Base-by-base conservation (phyloP, 2,329 filamentous ascomycete genomes). In the Penicillium vulpinum region DNA sequence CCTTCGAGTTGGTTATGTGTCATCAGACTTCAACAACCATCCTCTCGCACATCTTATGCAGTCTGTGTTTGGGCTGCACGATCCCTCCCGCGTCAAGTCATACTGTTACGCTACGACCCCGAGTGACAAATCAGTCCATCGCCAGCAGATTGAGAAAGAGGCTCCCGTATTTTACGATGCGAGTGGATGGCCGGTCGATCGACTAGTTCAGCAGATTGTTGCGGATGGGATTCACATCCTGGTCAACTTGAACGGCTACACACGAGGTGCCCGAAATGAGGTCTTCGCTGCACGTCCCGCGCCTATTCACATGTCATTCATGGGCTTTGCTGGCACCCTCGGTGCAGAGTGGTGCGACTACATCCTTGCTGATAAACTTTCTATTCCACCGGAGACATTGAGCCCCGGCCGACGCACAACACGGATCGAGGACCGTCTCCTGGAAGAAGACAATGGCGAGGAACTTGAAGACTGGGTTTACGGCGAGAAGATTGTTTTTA, bases 291-390 rank as follows among this genome's bases (percentile, higher is more conserved):
- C 94, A 22, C 86, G 95, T 26, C 91, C 94, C 16, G 92, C 92
- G 2, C 94, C 94, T 0, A 91, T 99, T 41, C 94, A 99, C 64
- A 99, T 99, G 94, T 96, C 94, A 0, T 99, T 99, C 69, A 99
- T 99, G 94, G 94, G 94, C 0, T 99, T 99, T 71, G 94, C 94
- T 0, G 94, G 94, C 10, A 97, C 93, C 0, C 79, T 99, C 1
- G 94, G 94, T 6, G 94, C 94, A 3, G 94, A 99, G 71, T 99
- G 94, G 94, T 99, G 94, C 66, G 94, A 99, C 72, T 99, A 99
- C 69, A 87, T 99, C 16, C 83, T 97, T 26, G 92, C 94, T 4
- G 94, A 99, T 69, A 82, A 89, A 49, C 93, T 89, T 1, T 92
- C 94, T 0, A 88, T 99, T 51, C 94, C 94, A 0, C 83, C 82